Evolutionary conservation across 2,329 filamentous ascomycete species (phyloP).

Genomic region (Fusarium brevicatenulatum): DNA sequence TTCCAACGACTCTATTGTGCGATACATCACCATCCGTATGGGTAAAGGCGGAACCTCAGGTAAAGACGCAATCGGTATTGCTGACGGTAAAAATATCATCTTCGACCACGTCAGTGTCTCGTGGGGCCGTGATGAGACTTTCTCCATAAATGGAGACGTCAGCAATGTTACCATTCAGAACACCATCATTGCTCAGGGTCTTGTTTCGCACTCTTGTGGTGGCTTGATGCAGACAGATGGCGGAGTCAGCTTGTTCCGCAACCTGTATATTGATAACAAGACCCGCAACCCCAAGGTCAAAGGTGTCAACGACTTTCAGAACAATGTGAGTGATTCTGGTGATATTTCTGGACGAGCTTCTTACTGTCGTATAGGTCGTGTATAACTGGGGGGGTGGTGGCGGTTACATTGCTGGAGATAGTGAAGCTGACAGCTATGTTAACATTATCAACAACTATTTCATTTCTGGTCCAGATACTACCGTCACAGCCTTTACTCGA

Average conservation of each 20-base stretch:
- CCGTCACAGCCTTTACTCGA: constrained; percentile 61
- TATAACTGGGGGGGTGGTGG: constrained; percentile 67
- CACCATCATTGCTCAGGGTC: constrained; percentile 63
- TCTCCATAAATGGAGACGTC: constrained; percentile 59
- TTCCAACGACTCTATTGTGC: constrained; percentile 62
- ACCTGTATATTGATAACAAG: constrained; percentile 67
- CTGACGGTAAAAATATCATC: constrained; percentile 63
- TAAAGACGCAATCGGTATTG: constrained; percentile 65
- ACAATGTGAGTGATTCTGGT: constrained; percentile 44
- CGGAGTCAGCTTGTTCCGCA: constrained; percentile 62
- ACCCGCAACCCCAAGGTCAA: constrained; percentile 68
- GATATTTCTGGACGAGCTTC: background rate
- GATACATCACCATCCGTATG: constrained; percentile 66
- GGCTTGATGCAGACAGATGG: constrained; percentile 62
- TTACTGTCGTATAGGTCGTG: constrained; percentile 51
- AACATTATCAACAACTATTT: constrained; percentile 69
- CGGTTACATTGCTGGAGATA: constrained; percentile 65
- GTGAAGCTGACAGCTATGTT: constrained; percentile 56
- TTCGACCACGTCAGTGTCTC: constrained; percentile 65
- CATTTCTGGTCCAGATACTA: constrained; percentile 63
- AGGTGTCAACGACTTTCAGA: constrained; percentile 64
- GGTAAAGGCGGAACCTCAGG: constrained; percentile 60
- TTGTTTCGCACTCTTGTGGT: constrained; percentile 63
- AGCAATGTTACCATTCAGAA: constrained; percentile 63
- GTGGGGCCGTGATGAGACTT: constrained; percentile 67